Conservation (phyloP, 2,329 filamentous ascomycete species). For the Colletotrichum sidae region DNA sequence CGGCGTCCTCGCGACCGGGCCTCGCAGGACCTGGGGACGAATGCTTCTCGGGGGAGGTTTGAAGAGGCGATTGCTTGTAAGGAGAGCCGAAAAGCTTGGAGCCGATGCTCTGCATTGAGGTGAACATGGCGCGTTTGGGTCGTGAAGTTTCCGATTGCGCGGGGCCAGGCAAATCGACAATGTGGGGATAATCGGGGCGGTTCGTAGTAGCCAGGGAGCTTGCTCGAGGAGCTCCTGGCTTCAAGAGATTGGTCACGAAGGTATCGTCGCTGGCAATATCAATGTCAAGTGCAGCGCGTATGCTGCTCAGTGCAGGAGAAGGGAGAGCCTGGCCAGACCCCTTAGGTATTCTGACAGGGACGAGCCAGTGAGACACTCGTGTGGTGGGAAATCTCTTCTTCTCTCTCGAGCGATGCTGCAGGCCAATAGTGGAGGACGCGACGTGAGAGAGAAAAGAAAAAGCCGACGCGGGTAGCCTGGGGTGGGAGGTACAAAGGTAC, state of each 20-base stretch:
- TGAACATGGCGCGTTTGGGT: constrained; percentile 24
- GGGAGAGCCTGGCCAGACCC: no score
- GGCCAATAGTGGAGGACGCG: no score
- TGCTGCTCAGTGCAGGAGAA: no score
- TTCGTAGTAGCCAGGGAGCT: constrained; percentile 7
- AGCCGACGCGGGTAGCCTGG: no score
- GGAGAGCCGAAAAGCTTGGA: not conserved
- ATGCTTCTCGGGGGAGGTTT: constrained; percentile 20
- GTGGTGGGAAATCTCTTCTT: no score
- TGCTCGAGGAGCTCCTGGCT: constrained; percentile 12
- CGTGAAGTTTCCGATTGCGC: no score
- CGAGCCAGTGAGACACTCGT: not conserved
- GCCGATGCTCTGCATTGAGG: constrained; percentile 24
- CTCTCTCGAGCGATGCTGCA: no score
- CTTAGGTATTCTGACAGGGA: not conserved
- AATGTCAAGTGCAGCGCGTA: not conserved
- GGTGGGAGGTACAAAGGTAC: no score
- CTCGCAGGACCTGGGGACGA: constrained; percentile 31
- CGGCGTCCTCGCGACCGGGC: constrained; percentile 5
- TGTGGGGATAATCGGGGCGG: not conserved
- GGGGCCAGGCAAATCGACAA: not conserved
- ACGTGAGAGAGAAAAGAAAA: no score
- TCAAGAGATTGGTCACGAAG: not conserved
- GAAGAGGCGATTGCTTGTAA: no score
- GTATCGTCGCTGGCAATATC: not conserved